These are phyloP conservation scores for Diaporthe vaccinii DNA, from an alignment of 2,329 filamentous ascomycete species.

Conservation along the genomic window DNA sequence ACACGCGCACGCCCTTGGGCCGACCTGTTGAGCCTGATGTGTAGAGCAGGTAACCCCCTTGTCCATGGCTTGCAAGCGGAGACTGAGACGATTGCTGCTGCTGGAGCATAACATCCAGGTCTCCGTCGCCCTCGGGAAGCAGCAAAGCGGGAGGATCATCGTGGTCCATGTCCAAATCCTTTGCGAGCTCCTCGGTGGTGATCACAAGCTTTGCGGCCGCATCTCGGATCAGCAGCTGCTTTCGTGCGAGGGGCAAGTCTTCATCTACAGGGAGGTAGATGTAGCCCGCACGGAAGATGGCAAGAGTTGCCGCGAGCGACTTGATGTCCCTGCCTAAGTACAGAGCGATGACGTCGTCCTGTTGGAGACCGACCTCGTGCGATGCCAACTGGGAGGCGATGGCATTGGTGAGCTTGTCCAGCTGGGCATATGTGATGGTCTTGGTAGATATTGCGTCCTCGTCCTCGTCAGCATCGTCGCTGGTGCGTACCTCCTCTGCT, in stretches of 20 bases:
- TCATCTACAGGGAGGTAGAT: slow-evolving; percentile 75
- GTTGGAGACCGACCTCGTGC: slow-evolving; percentile 52
- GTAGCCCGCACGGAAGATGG: slow-evolving; percentile 73
- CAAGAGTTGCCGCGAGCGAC: slow-evolving; percentile 74
- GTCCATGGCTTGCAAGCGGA: neutral
- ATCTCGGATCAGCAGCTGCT: slow-evolving; percentile 73
- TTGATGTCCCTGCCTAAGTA: slow-evolving; percentile 76
- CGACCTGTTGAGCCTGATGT: slow-evolving; percentile 52
- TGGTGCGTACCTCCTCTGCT: slow-evolving; percentile 65
- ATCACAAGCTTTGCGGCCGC: slow-evolving; percentile 64
- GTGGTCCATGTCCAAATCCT: slow-evolving; percentile 36
- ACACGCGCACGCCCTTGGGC: slow-evolving; percentile 51
- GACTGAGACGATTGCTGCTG: neutral
- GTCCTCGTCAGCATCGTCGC: slow-evolving; percentile 51
- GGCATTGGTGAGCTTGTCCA: slow-evolving; percentile 68
- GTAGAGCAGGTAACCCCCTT: slow-evolving; percentile 49
- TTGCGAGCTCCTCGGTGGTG: slow-evolving; percentile 49
- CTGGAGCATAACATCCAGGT: slow-evolving; percentile 29
- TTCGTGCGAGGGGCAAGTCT: slow-evolving; percentile 69
- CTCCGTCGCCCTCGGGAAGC: slow-evolving; percentile 35
- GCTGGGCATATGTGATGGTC: slow-evolving; percentile 70
- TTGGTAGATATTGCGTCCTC: slow-evolving; percentile 54
- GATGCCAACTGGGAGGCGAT: slow-evolving; percentile 58
- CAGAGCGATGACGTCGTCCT: slow-evolving; percentile 67
- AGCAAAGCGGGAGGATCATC: slow-evolving; percentile 35